Conservation (phyloP, 306 rosid genomes). For the Crotalaria pallida region DNA sequence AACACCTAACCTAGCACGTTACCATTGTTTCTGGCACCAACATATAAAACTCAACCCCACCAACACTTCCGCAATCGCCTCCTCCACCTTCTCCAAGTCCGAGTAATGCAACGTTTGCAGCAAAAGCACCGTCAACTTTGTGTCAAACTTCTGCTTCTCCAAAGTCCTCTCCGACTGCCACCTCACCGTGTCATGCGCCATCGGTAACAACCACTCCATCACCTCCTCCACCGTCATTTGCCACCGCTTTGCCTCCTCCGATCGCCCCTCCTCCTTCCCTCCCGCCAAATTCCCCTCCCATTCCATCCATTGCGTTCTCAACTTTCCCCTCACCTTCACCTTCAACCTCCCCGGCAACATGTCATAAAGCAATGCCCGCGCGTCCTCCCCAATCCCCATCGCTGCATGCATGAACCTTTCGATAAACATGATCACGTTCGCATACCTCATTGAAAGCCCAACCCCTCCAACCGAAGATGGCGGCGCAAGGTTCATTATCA, state of each 20-base stretch:
- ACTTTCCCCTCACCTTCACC: slow-evolving; percentile 29
- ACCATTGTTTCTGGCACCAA: slow-evolving; percentile 32
- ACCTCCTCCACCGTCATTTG: slow-evolving; percentile 41
- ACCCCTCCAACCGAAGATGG: slow-evolving; percentile 53
- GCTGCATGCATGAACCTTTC: slow-evolving; percentile 49
- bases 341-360: slow-evolving; percentile 54
- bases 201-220: slow-evolving; percentile 52
- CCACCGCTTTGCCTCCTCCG: slow-evolving; percentile 34
- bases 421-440: slow-evolving; percentile 42
- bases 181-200: slow-evolving; percentile 55
- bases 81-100: slow-evolving; percentile 67
- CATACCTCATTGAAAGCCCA: slow-evolving; percentile 54
- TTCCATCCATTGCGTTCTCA: slow-evolving; percentile 21
- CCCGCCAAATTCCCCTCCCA: slow-evolving; percentile 16
- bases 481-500: slow-evolving; percentile 32
- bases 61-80: slow-evolving; percentile 54
- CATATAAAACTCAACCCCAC: slow-evolving; percentile 57
- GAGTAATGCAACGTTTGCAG: slow-evolving; percentile 73
- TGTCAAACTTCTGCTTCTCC: slow-evolving; percentile 44
- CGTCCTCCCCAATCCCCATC: slow-evolving; percentile 30
- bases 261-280: background rate
- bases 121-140: slow-evolving; percentile 36
- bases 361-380: slow-evolving; percentile 45
- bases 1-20: background rate
- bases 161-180: slow-evolving; percentile 64